These are phyloP conservation scores for Solanum etuberosum DNA, from an alignment of 257 asterid species.

Conservation along the genomic window DNA sequence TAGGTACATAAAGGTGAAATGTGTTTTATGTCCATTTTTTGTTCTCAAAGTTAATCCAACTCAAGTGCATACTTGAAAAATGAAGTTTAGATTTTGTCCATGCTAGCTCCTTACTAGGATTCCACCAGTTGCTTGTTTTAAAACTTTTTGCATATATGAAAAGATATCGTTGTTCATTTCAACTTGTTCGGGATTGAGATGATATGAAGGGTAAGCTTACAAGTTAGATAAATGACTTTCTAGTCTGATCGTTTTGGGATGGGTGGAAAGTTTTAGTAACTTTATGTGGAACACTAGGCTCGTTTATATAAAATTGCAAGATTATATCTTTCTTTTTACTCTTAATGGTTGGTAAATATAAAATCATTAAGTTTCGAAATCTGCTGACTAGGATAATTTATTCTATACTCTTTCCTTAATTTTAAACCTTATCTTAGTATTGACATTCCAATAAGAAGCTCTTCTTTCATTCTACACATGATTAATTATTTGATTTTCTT, in stretches of 20 bases:
- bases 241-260: background rate
- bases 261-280: background rate
- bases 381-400: constrained; percentile 18
- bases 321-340: background rate
- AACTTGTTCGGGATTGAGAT: background rate
- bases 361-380: constrained; percentile 21
- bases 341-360: background rate
- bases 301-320: background rate
- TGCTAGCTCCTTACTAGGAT: background rate
- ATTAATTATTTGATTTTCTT: background rate
- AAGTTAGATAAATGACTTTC: background rate
- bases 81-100: background rate
- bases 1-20: background rate
- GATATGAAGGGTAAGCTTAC: background rate
- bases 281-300: background rate
- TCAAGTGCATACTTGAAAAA: background rate
- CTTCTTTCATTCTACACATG: background rate
- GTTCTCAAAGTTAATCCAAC: background rate
- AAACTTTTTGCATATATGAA: background rate
- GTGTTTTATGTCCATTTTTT: background rate
- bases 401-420: constrained; percentile 1
- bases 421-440: constrained; percentile 7
- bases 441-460: constrained; percentile 22
- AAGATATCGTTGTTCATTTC: background rate
- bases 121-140: background rate